Evolutionary conservation across 169 alveolate species (phyloP).

Genomic region (Plasmodium ovale): DNA sequence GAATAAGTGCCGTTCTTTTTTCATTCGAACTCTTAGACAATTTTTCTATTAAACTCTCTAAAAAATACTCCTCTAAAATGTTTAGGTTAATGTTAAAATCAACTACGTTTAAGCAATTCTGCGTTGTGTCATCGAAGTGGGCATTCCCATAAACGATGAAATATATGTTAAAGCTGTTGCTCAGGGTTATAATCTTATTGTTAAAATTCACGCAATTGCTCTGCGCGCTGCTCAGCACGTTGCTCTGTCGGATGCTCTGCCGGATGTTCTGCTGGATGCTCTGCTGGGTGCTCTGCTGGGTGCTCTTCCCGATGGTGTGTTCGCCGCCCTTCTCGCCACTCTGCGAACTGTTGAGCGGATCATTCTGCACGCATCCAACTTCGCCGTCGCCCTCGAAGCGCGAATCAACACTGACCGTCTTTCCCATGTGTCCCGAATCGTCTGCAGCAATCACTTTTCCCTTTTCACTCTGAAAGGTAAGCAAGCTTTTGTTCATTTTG

Average conservation of each 20-base stretch:
- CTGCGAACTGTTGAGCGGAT: not conserved
- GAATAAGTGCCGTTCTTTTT: constrained; percentile 28
- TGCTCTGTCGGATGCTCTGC: not conserved
- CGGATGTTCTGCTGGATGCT: not conserved
- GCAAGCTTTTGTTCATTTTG: constrained; percentile 37
- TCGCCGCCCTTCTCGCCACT: not conserved
- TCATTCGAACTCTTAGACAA: constrained; percentile 25
- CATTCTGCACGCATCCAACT: no score
- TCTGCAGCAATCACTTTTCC: not conserved
- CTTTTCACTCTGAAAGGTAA: constrained; percentile 3
- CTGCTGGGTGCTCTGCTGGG: not conserved
- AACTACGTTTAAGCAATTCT: constrained; percentile 37
- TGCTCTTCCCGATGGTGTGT: not conserved
- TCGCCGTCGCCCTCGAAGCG: no score
- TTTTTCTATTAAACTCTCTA: constrained; percentile 46
- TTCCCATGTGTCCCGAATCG: not conserved
- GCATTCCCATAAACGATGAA: constrained; percentile 53
- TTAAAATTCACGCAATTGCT: constrained; percentile 60
- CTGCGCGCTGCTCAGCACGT: not conserved
- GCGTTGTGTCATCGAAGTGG: constrained; percentile 51
- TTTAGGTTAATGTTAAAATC: constrained; percentile 55
- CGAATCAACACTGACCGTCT: not conserved
- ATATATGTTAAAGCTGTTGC: constrained; percentile 35
- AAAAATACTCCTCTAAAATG: constrained; percentile 68
- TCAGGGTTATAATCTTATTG: constrained; percentile 49